Base-by-base conservation (phyloP, 2,329 filamentous ascomycete genomes). In the Fusarium keratoplasticum region DNA sequence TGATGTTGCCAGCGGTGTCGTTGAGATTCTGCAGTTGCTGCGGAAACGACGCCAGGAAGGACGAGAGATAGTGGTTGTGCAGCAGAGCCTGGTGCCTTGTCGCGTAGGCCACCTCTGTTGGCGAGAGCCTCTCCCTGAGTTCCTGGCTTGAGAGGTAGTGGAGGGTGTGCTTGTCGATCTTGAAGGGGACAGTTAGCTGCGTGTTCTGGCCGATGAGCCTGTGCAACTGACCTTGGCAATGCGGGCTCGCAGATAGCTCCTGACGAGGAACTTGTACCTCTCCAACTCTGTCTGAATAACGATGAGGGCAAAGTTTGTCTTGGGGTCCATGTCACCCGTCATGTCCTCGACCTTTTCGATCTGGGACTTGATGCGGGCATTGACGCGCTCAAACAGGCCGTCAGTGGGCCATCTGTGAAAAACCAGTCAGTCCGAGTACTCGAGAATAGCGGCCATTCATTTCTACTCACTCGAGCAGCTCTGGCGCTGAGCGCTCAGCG, bases 281-380 rank as follows among this genome's bases (percentile, higher is more conserved):
- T 98, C 95, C 64, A 99, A 89, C 84, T 99, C 96, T 8, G 97
- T 98, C 86, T 99, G 96, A 64, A 98, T 92, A 71, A 99, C 93
- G 58, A 98, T 98, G 79, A 98, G 91, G 70, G 91, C 91, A 82
- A 99, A 98, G 82, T 98, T 98, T 73, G 94, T 92, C 82, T 94
- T 95, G 55, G 95, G 93, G 79, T 97, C 95, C 90, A 95, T 93
- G 80, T 94, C 92, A 71, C 93, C 93, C 14, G 93, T 96, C 88
- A 95, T 89, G 68, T 92, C 89, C 84, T 94, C 92, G 72, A 94
- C 90, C 76, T 87, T 89, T 82, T 92, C 89, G 78, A 94, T 93
- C 85, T 94, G 92, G 55, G 84, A 83, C 76, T 91, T 90, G 73
- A 95, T 90, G 69, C 92, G 89, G 69, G 90, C 89, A 84, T 95